Evolutionary conservation across 371 early-diverging fungal species (phyloP).

Genomic region (Astathelohania contejeani): DNA sequence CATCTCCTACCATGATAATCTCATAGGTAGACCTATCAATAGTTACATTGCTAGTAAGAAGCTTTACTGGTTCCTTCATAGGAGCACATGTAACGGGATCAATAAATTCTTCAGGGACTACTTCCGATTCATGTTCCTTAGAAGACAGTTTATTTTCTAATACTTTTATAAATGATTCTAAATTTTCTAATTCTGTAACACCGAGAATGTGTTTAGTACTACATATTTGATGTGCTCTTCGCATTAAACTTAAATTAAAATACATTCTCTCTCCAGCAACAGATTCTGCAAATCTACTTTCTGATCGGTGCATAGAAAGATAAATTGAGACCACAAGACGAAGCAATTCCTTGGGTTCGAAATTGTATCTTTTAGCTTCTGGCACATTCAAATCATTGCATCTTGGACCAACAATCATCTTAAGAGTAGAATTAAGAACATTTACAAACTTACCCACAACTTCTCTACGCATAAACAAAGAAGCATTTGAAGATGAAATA

Average conservation of each 20-base stretch:
- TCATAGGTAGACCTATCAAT: slow-evolving; percentile 48
- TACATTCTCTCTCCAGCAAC: slow-evolving; percentile 37
- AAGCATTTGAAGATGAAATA: slow-evolving; percentile 17
- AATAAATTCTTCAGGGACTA: slow-evolving; percentile 46
- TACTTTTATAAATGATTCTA: slow-evolving; percentile 20
- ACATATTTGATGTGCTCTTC: slow-evolving; percentile 39
- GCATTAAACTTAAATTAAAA: slow-evolving; percentile 41
- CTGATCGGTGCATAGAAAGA: slow-evolving; percentile 7
- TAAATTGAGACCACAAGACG: slow-evolving; percentile 34
- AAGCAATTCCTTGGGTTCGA: slow-evolving; percentile 36
- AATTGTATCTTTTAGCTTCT: slow-evolving; percentile 25
- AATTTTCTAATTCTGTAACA: slow-evolving; percentile 21
- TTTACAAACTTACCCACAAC: slow-evolving; percentile 33
- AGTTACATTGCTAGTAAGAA: slow-evolving; percentile 42
- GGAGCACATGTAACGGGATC: slow-evolving; percentile 49
- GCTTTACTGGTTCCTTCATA: slow-evolving; percentile 50
- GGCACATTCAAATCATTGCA: slow-evolving; percentile 30
- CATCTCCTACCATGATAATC: slow-evolving; percentile 48
- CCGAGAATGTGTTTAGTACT: slow-evolving; percentile 31
- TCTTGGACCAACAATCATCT: slow-evolving; percentile 40
- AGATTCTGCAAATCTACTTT: slow-evolving; percentile 22
- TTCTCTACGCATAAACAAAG: slow-evolving; percentile 24
- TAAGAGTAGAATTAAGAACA: slow-evolving; percentile 45
- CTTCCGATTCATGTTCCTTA: slow-evolving; percentile 7
- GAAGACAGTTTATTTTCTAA: slow-evolving; percentile 10